Conservation (phyloP, 176 grass and related monocot species). For the Panicum miliaceum region DNA sequence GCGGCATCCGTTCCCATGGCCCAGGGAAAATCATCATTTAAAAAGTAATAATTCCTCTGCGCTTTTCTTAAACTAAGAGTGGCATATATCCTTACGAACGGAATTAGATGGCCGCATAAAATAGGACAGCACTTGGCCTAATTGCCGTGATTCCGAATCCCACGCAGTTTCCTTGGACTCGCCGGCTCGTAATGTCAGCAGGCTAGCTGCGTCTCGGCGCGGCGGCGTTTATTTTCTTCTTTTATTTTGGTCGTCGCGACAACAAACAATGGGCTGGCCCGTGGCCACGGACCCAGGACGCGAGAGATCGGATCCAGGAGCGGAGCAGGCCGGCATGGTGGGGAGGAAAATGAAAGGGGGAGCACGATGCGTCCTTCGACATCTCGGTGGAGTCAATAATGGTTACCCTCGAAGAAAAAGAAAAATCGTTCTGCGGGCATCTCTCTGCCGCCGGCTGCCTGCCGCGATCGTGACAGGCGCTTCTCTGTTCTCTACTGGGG, state of each 20-base stretch:
- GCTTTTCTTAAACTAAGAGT: neutral
- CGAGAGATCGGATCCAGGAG: neutral
- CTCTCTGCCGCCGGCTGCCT: too few species aligned
- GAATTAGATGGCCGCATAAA: neutral
- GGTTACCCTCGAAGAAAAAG: too few species aligned
- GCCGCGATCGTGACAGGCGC: too few species aligned
- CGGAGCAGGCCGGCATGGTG: neutral
- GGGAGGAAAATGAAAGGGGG: neutral
- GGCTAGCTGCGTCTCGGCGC: too few species aligned
- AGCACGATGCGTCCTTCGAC: too few species aligned
- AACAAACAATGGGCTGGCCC: constrained; percentile 13
- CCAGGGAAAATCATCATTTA: neutral
- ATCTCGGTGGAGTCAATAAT: neutral
- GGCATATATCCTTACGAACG: neutral
- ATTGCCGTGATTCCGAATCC: too few species aligned
- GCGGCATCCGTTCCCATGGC: neutral
- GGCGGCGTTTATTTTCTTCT: neutral
- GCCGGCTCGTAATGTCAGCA: neutral
- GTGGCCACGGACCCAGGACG: neutral
- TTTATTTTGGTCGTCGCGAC: neutral
- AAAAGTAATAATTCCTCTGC: neutral
- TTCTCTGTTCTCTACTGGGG: too few species aligned
- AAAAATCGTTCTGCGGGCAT: neutral
- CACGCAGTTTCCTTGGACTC: neutral
- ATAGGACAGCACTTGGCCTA: neutral